Base-by-base conservation (phyloP, 106 monocot genomes). In the Dendrobium officinale region DNA sequence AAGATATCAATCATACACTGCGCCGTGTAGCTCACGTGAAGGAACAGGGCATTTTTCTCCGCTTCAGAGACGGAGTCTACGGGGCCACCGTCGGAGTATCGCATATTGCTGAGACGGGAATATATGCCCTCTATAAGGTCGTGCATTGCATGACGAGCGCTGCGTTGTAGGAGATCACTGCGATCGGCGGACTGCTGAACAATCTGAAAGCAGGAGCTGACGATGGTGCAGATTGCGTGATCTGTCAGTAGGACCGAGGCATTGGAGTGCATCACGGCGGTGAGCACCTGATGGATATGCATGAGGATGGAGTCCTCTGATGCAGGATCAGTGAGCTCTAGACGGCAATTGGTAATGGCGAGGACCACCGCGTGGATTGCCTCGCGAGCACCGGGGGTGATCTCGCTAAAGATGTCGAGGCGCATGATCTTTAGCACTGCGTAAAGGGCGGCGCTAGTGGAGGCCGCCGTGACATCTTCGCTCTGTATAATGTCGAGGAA, bases 131-230 rank as follows among this genome's bases (percentile, higher is more conserved):
- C 92, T 45, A 99, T 67, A 42, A 99, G 79, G 77, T 95, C 98
- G 83, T 90, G 88, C 98, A 99, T 92, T 29, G 89, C 56, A 75
- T 90, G 84, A 15, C 90, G 89, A 2, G 95, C 89, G 76, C 41
- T 81, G 44, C 88, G 85, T 87, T 91, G 98, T n/a, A 99, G 86
- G 42, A 93, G 82, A 73, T 99, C 92, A 9, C 90, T 81, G 5
- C 92, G 82, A 56, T 48, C 49, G 48, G 77, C 81, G 3, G 96
- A 87, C 55, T 92, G 96, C 75, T 96, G 96, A 8, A 92, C 87
- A 2, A 96, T 87, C 70, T 88, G 91, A 81, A 97, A 98, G 83
- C 94, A 91, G 22, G 94, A 89, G 85, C 92, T 92, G 80, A 98
- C 83, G 45, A 91, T 66, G 82, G 89, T 92, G 92, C 92, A 98